Conservation (phyloP, 2,329 filamentous ascomycete genomes). For the Magnaporthiopsis rhizophila region DNA sequence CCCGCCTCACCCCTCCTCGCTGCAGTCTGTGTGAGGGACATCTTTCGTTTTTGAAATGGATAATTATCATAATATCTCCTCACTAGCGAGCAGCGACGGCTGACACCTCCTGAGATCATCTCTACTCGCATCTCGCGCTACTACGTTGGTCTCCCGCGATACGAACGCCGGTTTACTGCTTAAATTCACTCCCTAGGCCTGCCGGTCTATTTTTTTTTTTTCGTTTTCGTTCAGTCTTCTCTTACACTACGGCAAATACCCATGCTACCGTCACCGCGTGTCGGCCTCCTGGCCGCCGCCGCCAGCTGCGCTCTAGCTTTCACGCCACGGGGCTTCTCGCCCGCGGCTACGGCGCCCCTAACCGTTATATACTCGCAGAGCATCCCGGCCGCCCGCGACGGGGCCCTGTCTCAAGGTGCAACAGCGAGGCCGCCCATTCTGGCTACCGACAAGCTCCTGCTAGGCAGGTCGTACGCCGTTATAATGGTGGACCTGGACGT, state of each 20-base stretch:
- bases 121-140: not conserved
- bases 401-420: conserved; percentile 23
- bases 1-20: no score
- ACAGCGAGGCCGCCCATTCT: conserved; percentile 11
- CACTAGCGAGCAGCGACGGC: not conserved
- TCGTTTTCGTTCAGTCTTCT: not conserved
- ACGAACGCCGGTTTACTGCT: not conserved
- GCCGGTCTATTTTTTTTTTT: not conserved
- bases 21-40: not conserved
- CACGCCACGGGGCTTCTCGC: conserved; percentile 33
- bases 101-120: not conserved
- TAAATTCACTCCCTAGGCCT: not conserved
- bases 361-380: conserved; percentile 3
- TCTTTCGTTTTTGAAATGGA: not conserved
- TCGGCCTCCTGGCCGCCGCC: conserved; percentile 18
- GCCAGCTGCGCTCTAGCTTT: conserved; percentile 21
- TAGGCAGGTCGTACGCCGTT: conserved; percentile 31
- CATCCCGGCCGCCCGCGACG: conserved; percentile 28
- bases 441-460: conserved; percentile 26
- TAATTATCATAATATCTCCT: not conserved
- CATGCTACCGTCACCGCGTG: conserved; percentile 15
- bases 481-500: conserved; percentile 40
- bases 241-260: not conserved
- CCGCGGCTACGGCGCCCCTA: conserved; percentile 17
- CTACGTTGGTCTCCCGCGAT: not conserved